phyloP scores from a whole-genome alignment of 352 stramenopile genomes.

The Globisporangium ultimum region DNA sequence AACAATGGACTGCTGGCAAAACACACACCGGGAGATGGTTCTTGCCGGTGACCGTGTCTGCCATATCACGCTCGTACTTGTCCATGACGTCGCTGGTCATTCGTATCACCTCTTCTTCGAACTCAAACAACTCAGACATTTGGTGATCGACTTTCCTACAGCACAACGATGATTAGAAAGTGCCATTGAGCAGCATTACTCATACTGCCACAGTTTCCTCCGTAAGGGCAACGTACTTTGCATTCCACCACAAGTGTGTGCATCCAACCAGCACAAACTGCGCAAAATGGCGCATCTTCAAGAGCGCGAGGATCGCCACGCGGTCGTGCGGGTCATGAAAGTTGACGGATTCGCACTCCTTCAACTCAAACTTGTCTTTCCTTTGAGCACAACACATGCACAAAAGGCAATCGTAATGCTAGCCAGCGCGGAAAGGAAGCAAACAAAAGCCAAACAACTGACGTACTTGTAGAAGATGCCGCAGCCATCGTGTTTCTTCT shows the following conservation, averaged over 20 bases:
- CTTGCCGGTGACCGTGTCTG: constrained; percentile 40
- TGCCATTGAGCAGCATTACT: background rate
- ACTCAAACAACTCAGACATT: constrained; percentile 80
- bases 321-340: constrained; percentile 85
- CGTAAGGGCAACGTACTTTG: constrained; percentile 43
- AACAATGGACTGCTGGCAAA: background rate
- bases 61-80: constrained; percentile 76
- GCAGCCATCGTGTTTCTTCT: constrained; percentile 86
- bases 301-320: constrained; percentile 78
- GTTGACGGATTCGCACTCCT: constrained; percentile 84
- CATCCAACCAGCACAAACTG: constrained; percentile 80
- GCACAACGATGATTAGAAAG: background rate
- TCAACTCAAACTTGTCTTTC: constrained; percentile 84
- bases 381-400: constrained; percentile 15
- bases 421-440: background rate
- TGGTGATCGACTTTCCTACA: constrained; percentile 83
- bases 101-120: constrained; percentile 79
- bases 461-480: constrained; percentile 86
- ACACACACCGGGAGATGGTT: constrained; percentile 43
- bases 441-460: too few relatives aligned
- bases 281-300: constrained; percentile 81
- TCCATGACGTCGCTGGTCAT: constrained; percentile 77
- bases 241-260: constrained; percentile 87
- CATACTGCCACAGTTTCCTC: background rate
- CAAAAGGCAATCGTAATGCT: background rate